Base-by-base conservation (phyloP, 129 eudicot species). In the Centrapalus pauciflorus region DNA sequence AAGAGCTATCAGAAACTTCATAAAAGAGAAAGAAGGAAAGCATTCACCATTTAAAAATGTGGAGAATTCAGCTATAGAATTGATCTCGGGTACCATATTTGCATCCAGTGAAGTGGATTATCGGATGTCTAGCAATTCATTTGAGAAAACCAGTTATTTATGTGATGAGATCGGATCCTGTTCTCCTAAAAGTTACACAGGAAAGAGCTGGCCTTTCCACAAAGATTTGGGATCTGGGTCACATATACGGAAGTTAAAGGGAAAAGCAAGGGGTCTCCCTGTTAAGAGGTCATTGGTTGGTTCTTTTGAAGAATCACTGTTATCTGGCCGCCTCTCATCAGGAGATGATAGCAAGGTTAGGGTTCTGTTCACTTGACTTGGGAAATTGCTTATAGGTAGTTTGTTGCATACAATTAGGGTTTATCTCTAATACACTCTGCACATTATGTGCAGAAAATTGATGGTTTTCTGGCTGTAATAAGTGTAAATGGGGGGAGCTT, bases 251-350 rank as follows among this genome's bases (percentile, higher is more conserved):
- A 76, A 50, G 57, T 20, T 59, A 24, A 61, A 57, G n/a, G 77
- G 78, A 45, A 82, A 50, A 61, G 64, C 65, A 14, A 78, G 81
- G 67, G 84, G 76, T 51, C 76, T 70, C 45, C 57, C 88, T 56
- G 88, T 82, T 57, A 79, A 95, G 64, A 86, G 89, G 80, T 82
- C 97, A 21, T 70, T 90, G 80, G 91, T 90, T 54, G 97, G 97
- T 24, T 90, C 97, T 13, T 90, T 90, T 74, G 97, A 90, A 81
- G 97, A 90, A 75, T 90, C 95, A 28, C 80, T 90, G 55, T 63
- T 90, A 78, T 86, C 97, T 55, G 97, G 97, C 33, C 81, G 87
- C 17, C 80, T 90, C 30, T 66, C 90, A 45, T 81, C 75, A 61
- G 88, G 88, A 71, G 86, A 79, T 32, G 48, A 70, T 26, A 78